These are phyloP conservation scores for Aphanoascus verrucosus DNA, from an alignment of 2,329 filamentous ascomycete species.

Conservation along the genomic window DNA sequence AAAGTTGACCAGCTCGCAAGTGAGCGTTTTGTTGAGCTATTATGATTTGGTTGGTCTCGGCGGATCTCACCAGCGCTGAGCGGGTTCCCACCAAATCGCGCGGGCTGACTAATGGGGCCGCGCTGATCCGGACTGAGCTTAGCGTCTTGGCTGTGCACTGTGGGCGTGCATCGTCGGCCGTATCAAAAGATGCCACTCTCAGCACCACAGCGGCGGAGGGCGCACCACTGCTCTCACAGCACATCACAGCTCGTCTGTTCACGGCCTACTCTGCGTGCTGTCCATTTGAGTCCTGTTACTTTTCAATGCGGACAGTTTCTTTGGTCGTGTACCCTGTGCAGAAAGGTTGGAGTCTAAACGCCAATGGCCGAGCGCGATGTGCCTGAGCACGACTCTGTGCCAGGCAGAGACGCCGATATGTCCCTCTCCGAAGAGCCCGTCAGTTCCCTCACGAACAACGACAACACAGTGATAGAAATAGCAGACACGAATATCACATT, in stretches of 20 bases:
- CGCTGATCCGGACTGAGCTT: background rate
- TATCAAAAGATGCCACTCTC: conserved; percentile 14
- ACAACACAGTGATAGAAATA: background rate
- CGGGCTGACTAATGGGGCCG: conserved; percentile 4
- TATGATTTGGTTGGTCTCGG: conserved; percentile 11
- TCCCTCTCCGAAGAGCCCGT: conserved; percentile 5
- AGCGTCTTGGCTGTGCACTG: background rate
- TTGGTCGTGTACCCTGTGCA: background rate
- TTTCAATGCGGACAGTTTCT: conserved; percentile 12
- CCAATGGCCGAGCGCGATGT: conserved; percentile 15
- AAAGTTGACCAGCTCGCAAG: background rate
- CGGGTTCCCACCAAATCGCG: conserved; percentile 9
- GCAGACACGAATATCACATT: background rate
- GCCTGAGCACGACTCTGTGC: conserved; percentile 8
- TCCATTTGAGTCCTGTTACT: background rate
- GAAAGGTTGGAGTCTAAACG: conserved; percentile 2
- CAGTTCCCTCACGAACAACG: background rate
- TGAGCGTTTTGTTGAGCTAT: conserved; percentile 14
- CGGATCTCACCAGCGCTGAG: conserved; percentile 6
- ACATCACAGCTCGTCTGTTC: no score
- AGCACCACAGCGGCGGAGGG: background rate
- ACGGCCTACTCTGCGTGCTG: background rate
- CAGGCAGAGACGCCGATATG: conserved; percentile 1
- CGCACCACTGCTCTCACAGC: no score
- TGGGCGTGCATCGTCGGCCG: conserved; percentile 2